These are phyloP conservation scores for Betula pendula DNA, from an alignment of 306 rosid genomes.

Conservation along the genomic window DNA sequence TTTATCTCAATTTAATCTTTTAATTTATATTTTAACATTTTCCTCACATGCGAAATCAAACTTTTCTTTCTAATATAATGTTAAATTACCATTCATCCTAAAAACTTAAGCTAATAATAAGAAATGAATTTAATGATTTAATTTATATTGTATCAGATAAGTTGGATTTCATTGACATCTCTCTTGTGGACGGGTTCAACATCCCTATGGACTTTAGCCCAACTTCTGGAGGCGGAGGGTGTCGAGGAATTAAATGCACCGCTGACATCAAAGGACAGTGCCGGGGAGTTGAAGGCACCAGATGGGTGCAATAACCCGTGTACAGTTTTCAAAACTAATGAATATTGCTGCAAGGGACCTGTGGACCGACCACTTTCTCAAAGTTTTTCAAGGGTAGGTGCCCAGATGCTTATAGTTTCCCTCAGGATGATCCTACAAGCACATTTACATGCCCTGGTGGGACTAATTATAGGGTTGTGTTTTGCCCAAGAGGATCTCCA, in stretches of 20 bases:
- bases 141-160: neutral
- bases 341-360: conserved; percentile 33
- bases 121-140: too few relatives aligned
- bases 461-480: conserved; percentile 40
- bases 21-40: too few relatives aligned
- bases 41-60: too few relatives aligned
- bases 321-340: conserved; percentile 31
- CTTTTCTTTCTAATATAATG: too few relatives aligned
- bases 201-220: conserved; percentile 37
- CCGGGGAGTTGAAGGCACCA: neutral
- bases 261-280: conserved; percentile 17
- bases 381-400: conserved; percentile 31
- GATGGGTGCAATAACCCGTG: conserved; percentile 44
- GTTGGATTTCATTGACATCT: conserved; percentile 35
- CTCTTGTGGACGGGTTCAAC: conserved; percentile 37
- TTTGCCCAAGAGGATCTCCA: conserved; percentile 26
- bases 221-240: neutral
- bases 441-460: conserved; percentile 41
- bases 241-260: conserved; percentile 1
- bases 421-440: conserved; percentile 32
- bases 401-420: conserved; percentile 40
- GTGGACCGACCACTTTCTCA: conserved; percentile 18
- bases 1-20: too few relatives aligned
- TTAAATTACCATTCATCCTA: too few relatives aligned
- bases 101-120: too few relatives aligned